Conservation (phyloP, 2,329 filamentous ascomycete genomes). For the Rugonectria rugulosa region DNA sequence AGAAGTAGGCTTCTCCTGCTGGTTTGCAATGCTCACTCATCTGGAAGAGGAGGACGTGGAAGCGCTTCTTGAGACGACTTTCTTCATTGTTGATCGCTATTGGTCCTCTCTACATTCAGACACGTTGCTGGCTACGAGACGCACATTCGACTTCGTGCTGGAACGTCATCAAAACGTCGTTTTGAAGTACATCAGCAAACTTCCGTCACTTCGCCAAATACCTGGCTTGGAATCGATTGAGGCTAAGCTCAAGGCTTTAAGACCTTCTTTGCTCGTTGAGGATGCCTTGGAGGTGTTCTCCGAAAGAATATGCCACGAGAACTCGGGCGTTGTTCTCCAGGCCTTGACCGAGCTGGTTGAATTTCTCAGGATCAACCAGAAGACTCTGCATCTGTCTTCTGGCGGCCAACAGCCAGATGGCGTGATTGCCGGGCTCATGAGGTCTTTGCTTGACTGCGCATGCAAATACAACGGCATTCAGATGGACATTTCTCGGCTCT, state of each 20-base stretch:
- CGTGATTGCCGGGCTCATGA: constrained; percentile 73
- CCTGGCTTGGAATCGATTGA: constrained; percentile 74
- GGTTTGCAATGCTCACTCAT: constrained; percentile 78
- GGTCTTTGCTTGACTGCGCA: constrained; percentile 84
- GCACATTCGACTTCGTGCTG: constrained; percentile 71
- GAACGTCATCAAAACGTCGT: constrained; percentile 68
- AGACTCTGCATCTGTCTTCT: constrained; percentile 79
- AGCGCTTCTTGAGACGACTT: constrained; percentile 83
- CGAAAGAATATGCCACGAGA: constrained; percentile 80
- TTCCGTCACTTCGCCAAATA: constrained; percentile 81
- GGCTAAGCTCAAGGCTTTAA: constrained; percentile 68
- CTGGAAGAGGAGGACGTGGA: constrained; percentile 82
- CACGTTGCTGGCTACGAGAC: constrained; percentile 66
- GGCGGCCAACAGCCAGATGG: constrained; percentile 84
- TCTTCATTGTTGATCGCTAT: constrained; percentile 84
- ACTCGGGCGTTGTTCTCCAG: constrained; percentile 83
- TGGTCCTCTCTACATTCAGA: constrained; percentile 73
- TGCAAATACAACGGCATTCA: constrained; percentile 78
- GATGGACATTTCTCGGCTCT: constrained; percentile 72
- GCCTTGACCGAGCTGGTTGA: constrained; percentile 78
- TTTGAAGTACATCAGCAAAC: constrained; percentile 71
- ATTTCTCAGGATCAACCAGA: constrained; percentile 77
- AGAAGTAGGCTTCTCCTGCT: constrained; percentile 81
- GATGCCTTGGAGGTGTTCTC: constrained; percentile 76
- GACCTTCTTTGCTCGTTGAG: constrained; percentile 56